Evolutionary conservation across 305 asterid species (phyloP).

Genomic region (Fraxinus floribunda): DNA sequence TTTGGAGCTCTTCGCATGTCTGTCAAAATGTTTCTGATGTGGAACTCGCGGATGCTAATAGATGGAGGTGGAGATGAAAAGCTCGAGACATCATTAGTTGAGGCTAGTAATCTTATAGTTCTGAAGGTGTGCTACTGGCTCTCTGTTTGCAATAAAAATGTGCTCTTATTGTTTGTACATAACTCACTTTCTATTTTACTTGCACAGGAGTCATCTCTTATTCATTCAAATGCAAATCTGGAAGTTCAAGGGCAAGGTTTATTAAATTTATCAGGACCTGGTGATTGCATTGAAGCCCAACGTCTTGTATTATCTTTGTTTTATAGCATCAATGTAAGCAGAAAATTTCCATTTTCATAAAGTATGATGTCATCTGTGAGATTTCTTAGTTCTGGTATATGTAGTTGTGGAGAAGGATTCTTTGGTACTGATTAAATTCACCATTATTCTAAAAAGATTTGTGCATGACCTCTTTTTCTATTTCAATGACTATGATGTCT

Average conservation of each 20-base stretch:
- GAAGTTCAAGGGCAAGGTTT: conserved; percentile 98
- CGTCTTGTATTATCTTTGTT: conserved; percentile 86
- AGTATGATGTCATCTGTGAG: neutral
- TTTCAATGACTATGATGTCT: neutral
- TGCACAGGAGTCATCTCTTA: conserved; percentile 76
- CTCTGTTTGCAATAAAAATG: conserved; percentile 17
- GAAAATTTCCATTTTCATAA: neutral
- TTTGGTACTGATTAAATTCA: neutral
- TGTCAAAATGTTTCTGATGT: conserved; percentile 96
- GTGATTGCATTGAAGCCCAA: conserved; percentile 95
- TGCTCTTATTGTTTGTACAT: conserved; percentile 20
- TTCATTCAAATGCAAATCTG: conserved; percentile 94
- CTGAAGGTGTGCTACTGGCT: conserved; percentile 60
- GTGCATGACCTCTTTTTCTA: neutral
- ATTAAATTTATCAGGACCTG: conserved; percentile 88
- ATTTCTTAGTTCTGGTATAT: neutral
- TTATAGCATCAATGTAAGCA: conserved; percentile 85
- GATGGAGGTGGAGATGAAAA: conserved; percentile 99
- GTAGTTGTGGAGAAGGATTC: neutral
- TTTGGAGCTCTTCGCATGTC: conserved; percentile 99
- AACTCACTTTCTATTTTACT: conserved; percentile 24
- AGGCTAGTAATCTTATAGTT: conserved; percentile 97
- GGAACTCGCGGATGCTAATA: conserved; percentile 87
- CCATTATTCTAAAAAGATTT: neutral
- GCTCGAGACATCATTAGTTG: conserved; percentile 90